Conservation (phyloP, 495 filamentous ascomycete genomes). For the Trichoderma orchidacearum region DNA sequence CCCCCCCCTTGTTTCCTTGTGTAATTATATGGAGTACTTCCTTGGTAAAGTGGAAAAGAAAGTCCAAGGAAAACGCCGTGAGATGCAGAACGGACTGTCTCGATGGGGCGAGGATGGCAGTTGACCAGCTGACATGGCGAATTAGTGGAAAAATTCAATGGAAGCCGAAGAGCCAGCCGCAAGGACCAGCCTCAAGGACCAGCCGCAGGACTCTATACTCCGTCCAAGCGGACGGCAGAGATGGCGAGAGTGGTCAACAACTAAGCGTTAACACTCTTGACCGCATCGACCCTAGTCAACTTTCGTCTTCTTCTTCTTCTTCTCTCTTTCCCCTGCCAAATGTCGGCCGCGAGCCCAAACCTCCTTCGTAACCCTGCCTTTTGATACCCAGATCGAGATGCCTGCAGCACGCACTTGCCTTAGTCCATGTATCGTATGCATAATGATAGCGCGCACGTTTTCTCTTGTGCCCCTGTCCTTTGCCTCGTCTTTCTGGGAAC, state of each 20-base stretch:
- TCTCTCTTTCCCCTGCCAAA: background rate
- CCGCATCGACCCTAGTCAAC: background rate
- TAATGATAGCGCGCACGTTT: constrained; percentile 1
- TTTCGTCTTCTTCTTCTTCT: background rate
- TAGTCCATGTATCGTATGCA: background rate
- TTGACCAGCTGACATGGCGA: too few relatives aligned
- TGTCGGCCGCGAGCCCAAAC: background rate
- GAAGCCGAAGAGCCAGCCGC: too few relatives aligned
- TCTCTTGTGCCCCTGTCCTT: background rate
- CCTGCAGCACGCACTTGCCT: constrained; percentile 1
- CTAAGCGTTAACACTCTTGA: background rate
- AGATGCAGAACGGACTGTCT: too few relatives aligned
- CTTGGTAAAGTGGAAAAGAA: too few relatives aligned
- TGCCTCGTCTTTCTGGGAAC: background rate
- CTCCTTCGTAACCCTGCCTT: background rate
- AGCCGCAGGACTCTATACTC: background rate
- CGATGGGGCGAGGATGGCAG: too few relatives aligned
- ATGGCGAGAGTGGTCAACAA: too few relatives aligned
- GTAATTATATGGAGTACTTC: background rate
- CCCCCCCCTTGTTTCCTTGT: too few relatives aligned
- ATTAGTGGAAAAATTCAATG: too few relatives aligned
- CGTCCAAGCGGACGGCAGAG: background rate
- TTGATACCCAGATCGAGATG: background rate
- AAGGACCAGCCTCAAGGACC: too few relatives aligned
- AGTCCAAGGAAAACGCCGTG: too few relatives aligned